Conservation (phyloP, 768 basidiomycete genomes). For the Gymnopilus junonius region DNA sequence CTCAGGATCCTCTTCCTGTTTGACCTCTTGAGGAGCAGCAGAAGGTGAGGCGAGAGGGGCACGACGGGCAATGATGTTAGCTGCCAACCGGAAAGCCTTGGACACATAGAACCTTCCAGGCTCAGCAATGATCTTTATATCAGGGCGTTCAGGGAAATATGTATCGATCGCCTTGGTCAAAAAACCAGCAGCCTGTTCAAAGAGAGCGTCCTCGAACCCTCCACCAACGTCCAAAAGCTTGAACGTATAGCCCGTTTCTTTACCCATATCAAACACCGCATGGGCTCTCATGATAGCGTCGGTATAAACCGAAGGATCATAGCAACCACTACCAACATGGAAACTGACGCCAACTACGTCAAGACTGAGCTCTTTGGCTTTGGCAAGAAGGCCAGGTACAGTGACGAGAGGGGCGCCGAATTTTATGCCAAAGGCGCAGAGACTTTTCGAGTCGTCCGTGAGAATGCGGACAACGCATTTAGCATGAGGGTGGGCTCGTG, state of each 20-base stretch:
- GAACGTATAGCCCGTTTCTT: conserved; percentile 80
- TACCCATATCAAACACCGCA: conserved; percentile 86
- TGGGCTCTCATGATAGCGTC: conserved; percentile 89
- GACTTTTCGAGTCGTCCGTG: conserved; percentile 95
- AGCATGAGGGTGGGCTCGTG: conserved; percentile 77
- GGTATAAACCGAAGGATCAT: conserved; percentile 86
- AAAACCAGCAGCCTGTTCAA: conserved; percentile 78
- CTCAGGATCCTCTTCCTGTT: conserved; percentile 28
- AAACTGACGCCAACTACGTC: conserved; percentile 95
- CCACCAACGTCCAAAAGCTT: conserved; percentile 92
- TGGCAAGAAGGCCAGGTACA: conserved; percentile 79
- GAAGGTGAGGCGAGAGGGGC: conserved; percentile 43
- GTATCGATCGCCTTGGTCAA: conserved; percentile 70
- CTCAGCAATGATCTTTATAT: conserved; percentile 89
- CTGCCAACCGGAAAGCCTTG: conserved; percentile 89
- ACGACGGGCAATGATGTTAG: conserved; percentile 91
- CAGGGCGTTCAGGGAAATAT: conserved; percentile 76
- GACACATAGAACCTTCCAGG: conserved; percentile 96
- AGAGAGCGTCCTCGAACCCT: conserved; percentile 89
- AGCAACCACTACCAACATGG: conserved; percentile 97
- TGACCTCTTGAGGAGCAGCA: conserved; percentile 11
- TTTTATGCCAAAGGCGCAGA: conserved; percentile 93
- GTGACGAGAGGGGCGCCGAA: conserved; percentile 90
- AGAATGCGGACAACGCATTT: conserved; percentile 93
- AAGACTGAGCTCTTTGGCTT: conserved; percentile 77